Conservation (phyloP, 805 yeast species). For the Saccharomycopsis sp. region DNA sequence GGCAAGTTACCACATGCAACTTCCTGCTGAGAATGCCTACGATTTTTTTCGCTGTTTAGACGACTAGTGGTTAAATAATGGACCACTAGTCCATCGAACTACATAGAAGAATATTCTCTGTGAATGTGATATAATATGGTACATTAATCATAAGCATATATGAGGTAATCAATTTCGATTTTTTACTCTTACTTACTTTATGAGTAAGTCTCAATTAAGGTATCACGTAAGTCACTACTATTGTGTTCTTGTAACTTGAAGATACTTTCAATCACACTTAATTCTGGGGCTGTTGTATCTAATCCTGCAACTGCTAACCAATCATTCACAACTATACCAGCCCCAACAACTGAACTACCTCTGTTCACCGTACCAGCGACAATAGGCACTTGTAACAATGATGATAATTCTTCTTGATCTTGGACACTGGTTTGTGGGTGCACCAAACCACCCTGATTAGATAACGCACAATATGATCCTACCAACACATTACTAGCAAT, state of each 20-base stretch:
- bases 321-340: constrained; percentile 98
- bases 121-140: no score
- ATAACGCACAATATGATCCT: constrained; percentile 90
- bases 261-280: constrained; percentile 93
- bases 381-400: constrained; percentile 91
- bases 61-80: no score
- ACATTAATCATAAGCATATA: no score
- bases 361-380: constrained; percentile 99
- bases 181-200: constrained; percentile 26
- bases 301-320: constrained; percentile 96
- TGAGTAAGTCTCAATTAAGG: constrained; percentile 86
- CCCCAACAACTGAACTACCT: constrained; percentile 96
- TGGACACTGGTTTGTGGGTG: constrained; percentile 97
- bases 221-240: constrained; percentile 80
- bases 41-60: no score
- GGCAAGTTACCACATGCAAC: no score
- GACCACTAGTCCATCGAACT: no score
- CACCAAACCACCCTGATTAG: constrained; percentile 97
- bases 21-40: no score
- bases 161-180: no score
- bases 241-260: constrained; percentile 89
- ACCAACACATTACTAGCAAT: constrained; percentile 97
- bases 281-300: constrained; percentile 98
- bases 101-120: no score
- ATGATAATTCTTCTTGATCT: constrained; percentile 96